Conservation (phyloP, 225 moss, liverwort and hornwort genomes). For the Physcomitrellopsis africana region DNA sequence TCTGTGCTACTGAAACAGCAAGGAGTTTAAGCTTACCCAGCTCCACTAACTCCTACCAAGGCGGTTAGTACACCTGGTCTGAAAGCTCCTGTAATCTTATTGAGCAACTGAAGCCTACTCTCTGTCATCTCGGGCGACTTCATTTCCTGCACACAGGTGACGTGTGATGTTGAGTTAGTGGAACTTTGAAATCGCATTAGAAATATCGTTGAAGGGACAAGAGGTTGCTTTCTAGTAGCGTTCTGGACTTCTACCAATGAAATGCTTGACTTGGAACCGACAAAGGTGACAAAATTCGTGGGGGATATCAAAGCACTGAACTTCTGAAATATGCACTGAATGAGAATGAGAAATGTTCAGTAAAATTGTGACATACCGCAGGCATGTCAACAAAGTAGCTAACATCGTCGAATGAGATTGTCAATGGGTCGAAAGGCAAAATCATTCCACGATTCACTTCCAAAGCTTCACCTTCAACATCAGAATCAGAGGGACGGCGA, state of each 20-base stretch:
- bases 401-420: conserved; percentile 66
- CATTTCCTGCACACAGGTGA: conserved; percentile 48
- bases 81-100: conserved; percentile 59
- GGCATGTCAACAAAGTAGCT: conserved; percentile 82
- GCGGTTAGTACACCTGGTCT: conserved; percentile 59
- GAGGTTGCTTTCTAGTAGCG: neutral
- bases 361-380: conserved; percentile 29
- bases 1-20: neutral
- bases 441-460: conserved; percentile 66
- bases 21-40: conserved; percentile 32
- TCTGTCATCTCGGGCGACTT: conserved; percentile 46
- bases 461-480: conserved; percentile 34
- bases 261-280: neutral
- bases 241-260: neutral
- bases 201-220: neutral
- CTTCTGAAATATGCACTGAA: too few relatives aligned
- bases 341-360: neutral
- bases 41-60: conserved; percentile 66
- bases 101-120: conserved; percentile 38
- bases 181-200: neutral
- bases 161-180: neutral
- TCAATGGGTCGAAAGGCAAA: conserved; percentile 63
- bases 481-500: conserved; percentile 33
- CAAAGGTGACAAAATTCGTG: too few relatives aligned
- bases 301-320: too few relatives aligned